Conservation (phyloP, 202 grass and related monocot genomes). For the Setaria italica region DNA sequence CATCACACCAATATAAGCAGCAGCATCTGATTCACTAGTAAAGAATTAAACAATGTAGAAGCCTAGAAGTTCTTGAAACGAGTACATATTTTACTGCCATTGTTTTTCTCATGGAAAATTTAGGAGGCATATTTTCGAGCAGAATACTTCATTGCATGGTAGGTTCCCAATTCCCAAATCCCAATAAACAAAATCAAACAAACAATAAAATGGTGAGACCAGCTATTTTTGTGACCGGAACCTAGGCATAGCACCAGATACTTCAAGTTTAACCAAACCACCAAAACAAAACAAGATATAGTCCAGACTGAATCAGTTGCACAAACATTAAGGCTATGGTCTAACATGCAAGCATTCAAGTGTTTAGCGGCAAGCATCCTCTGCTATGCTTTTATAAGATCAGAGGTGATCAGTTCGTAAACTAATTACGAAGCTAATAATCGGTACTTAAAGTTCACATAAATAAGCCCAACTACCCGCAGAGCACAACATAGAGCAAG, state of each 20-base stretch:
- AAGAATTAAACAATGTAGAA: not conserved
- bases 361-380: not conserved
- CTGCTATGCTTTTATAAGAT: not conserved
- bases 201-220: not conserved
- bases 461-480: not conserved
- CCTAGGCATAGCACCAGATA: not conserved
- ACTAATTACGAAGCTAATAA: not conserved
- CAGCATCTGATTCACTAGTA: not conserved
- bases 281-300: not conserved
- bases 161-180: not conserved
- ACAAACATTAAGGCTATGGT: not conserved
- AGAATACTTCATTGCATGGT: not conserved
- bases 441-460: not conserved
- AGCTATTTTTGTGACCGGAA: not conserved
- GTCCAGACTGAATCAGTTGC: not conserved
- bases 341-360: conserved; percentile 6
- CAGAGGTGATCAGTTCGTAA: not conserved
- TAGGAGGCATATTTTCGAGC: not conserved
- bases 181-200: not conserved
- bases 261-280: not conserved
- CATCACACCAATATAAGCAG: conserved; percentile 6
- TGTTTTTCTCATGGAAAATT: not conserved
- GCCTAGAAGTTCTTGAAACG: not conserved
- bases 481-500: not conserved
- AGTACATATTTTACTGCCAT: not conserved